Conservation (phyloP, 2,329 filamentous ascomycete genomes). For the Pochonia chlamydosporia region DNA sequence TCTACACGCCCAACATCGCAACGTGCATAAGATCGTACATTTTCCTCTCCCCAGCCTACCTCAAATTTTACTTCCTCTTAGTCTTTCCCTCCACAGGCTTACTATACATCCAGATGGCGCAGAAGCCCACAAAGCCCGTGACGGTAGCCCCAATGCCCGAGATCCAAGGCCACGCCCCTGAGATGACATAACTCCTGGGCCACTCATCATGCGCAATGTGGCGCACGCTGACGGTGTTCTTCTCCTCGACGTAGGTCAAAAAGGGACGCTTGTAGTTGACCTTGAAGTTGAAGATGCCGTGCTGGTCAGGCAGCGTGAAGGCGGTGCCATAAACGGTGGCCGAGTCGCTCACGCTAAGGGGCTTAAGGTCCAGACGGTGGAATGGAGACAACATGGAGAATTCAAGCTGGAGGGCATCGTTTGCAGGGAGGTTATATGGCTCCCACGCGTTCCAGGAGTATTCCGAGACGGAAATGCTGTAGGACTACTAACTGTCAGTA, state of each 20-base stretch:
- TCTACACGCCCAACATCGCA: neutral
- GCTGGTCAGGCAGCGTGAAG: conserved; percentile 89
- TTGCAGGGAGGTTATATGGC: conserved; percentile 64
- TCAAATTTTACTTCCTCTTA: conserved; percentile 22
- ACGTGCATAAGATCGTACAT: conserved; percentile 3
- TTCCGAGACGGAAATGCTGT: conserved; percentile 84
- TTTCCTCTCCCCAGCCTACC: neutral
- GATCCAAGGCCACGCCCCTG: conserved; percentile 91
- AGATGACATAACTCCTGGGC: conserved; percentile 84
- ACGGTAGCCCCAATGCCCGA: conserved; percentile 80
- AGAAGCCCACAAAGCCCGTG: conserved; percentile 77
- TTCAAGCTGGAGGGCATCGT: conserved; percentile 83
- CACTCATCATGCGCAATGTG: conserved; percentile 98
- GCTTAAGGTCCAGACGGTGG: conserved; percentile 72
- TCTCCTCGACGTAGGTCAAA: conserved; percentile 83
- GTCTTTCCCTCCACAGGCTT: conserved; percentile 33
- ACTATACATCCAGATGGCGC: conserved; percentile 78
- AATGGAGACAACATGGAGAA: conserved; percentile 99
- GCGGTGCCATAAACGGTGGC: conserved; percentile 66
- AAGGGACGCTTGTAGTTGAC: conserved; percentile 97
- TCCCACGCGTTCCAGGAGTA: conserved; percentile 68
- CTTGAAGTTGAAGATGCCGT: conserved; percentile 98
- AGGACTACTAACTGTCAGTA: conserved; percentile 50
- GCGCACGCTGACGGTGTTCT: conserved; percentile 87
- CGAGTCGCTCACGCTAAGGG: conserved; percentile 49